Evolutionary conservation across 2,329 filamentous ascomycete genomes (phyloP), one percentile per base, ranked within the genome.

Genomic region (Penicillium janthinellum): DNA sequence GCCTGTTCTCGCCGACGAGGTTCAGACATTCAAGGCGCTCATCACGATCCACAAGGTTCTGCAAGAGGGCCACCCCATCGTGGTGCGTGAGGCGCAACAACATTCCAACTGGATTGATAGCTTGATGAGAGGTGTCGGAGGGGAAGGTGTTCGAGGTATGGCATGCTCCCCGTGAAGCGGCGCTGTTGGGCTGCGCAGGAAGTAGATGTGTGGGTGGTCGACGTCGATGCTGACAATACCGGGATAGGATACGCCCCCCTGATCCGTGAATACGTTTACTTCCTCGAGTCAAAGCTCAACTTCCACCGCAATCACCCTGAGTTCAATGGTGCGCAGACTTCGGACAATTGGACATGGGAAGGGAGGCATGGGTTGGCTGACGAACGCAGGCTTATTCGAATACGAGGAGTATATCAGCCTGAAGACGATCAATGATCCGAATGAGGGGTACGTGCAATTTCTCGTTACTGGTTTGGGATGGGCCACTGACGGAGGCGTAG

Each of bases 321-420:
- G 76, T 99, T 99, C 82, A 99, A 99, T 78, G 95, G 94, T 82
- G 75, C 63, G 76, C 64, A 31, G 35, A 17, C 25, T 48, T 10
- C 8, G 22, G 34, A 20, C 38, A 37, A 25, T 41, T 14, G 22
- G 22, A 39, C 12, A 20, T 31, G n/a, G 34, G 39, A 49, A 34
- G 34, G 47, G 25, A 22, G 28, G 51, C 20, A 50, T 48, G 12
- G 35, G 37, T 25, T 22, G 5, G 37, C 60, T 67, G 60, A 71
- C 53, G 39, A n/a, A 22, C 22, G 20, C 61, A 86, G 83, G 84
- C 61, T 92, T 94, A 1, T 99, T 99, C 72, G 95, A 99, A 75
- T 99, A 99, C 74, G 94, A 98, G 80, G 95, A 99, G 76, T 99
- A 99, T 76, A 93, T 98, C 75, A 96, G 92, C 73, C 83, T 99